Conservation (phyloP, 805 yeast species). For the Saccharomycopsis amapae region DNA sequence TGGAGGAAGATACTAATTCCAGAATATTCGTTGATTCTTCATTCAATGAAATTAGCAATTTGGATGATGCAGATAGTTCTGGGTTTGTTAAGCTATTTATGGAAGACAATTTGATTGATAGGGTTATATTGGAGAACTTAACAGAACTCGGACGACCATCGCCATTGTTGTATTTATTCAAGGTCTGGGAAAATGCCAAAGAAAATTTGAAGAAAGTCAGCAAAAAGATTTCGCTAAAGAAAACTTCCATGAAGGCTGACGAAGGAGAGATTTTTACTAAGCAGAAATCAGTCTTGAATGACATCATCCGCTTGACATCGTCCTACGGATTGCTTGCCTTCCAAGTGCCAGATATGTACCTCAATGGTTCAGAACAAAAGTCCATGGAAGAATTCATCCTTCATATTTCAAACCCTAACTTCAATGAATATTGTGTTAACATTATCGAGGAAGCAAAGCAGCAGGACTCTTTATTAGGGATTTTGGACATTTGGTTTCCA, state of each 20-base stretch:
- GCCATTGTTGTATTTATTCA: constrained; percentile 42
- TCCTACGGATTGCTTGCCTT: constrained; percentile 64
- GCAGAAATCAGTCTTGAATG: constrained; percentile 38
- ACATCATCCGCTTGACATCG: constrained; percentile 41
- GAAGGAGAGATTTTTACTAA: constrained; percentile 34
- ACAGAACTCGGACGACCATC: constrained; percentile 45
- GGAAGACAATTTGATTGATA: constrained; percentile 33
- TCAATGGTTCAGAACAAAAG: constrained; percentile 23
- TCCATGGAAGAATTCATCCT: constrained; percentile 23
- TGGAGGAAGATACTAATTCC: background rate
- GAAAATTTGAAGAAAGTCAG: constrained; percentile 6
- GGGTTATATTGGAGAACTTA: constrained; percentile 46
- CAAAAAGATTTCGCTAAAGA: constrained; percentile 11
- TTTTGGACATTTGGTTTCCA: constrained; percentile 25
- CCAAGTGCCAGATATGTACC: constrained; percentile 52
- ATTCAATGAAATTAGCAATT: background rate
- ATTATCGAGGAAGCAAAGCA: constrained; percentile 53
- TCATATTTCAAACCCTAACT: constrained; percentile 24
- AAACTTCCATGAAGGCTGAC: constrained; percentile 36
- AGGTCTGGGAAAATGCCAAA: constrained; percentile 37
- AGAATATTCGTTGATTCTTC: constrained; percentile 9
- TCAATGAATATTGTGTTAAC: constrained; percentile 45
- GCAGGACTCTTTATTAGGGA: constrained; percentile 47
- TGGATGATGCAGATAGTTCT: background rate
- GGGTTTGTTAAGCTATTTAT: constrained; percentile 4